These are phyloP conservation scores for Salix suchowensis DNA, from an alignment of 345 rosid genomes.

Conservation along the genomic window DNA sequence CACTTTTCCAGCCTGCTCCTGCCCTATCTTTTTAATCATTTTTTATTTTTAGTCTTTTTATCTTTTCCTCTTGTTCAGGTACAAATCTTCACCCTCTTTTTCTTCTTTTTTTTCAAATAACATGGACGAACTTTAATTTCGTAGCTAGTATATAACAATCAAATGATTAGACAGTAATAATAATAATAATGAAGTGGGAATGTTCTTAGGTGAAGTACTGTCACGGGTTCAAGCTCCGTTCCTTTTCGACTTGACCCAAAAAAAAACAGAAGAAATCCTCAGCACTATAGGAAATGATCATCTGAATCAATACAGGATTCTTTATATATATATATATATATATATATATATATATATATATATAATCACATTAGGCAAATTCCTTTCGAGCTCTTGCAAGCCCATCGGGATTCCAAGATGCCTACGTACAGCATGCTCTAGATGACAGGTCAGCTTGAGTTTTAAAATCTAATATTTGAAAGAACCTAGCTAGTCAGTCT, in stretches of 20 bases:
- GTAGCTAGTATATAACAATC: too few species aligned
- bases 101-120: not conserved
- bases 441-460: not conserved
- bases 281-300: not conserved
- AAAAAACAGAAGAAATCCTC: not conserved
- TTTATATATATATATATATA: not conserved
- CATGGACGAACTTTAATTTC: too few species aligned
- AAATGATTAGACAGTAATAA: too few species aligned
- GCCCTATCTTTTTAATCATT: not conserved
- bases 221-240: not conserved
- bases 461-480: not conserved
- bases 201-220: not conserved
- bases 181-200: not conserved
- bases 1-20: not conserved
- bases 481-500: not conserved
- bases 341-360: not conserved
- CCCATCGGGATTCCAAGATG: conserved; percentile 6
- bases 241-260: not conserved
- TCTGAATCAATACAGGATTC: not conserved
- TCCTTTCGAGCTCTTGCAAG: not conserved
- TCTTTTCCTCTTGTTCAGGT: not conserved
- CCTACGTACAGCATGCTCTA: not conserved
- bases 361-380: not conserved
- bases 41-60: not conserved
- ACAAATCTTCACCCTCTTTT: not conserved